Conservation (phyloP, 2,329 filamentous ascomycete species). For the Aspergillus sp. region DNA sequence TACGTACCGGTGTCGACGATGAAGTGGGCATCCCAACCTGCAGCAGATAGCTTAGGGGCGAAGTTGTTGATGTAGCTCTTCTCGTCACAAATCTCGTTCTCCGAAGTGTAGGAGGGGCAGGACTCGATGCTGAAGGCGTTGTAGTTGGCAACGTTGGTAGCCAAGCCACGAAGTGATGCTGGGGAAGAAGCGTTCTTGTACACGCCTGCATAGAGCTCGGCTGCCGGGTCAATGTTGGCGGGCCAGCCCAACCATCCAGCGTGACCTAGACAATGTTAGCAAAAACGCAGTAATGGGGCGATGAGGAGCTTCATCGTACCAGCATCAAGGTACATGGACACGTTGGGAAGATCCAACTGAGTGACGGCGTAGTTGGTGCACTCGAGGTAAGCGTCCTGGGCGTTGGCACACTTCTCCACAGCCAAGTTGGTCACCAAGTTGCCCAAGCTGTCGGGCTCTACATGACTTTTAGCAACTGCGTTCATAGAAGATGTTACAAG, state of each 20-base stretch:
- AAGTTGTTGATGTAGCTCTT: conserved; percentile 53
- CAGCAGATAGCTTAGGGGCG: conserved; percentile 47
- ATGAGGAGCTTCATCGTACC: conserved; percentile 31
- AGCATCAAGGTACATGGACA: conserved; percentile 64
- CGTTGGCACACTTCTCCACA: conserved; percentile 55
- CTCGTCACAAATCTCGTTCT: conserved; percentile 54
- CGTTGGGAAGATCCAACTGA: conserved; percentile 60
- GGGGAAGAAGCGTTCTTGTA: conserved; percentile 51
- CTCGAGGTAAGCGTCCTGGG: conserved; percentile 55
- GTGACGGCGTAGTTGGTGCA: conserved; percentile 57
- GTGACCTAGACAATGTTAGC: conserved; percentile 40
- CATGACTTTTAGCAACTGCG: conserved; percentile 29
- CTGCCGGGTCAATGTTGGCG: conserved; percentile 56
- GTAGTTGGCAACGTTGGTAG: conserved; percentile 61
- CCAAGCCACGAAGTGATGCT: conserved; percentile 51
- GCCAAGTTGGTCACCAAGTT: conserved; percentile 63
- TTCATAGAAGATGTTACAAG: background rate
- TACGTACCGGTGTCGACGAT: conserved; percentile 53
- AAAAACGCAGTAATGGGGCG: background rate
- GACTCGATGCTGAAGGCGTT: conserved; percentile 52
- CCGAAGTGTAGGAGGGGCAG: conserved; percentile 46
- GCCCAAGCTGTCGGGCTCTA: conserved; percentile 63
- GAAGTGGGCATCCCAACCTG: conserved; percentile 56
- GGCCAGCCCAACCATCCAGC: conserved; percentile 65
- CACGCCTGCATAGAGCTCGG: conserved; percentile 48